phyloP scores from a whole-genome alignment of 805 yeast genomes.

The Isabelozyma pseudorhagii region DNA sequence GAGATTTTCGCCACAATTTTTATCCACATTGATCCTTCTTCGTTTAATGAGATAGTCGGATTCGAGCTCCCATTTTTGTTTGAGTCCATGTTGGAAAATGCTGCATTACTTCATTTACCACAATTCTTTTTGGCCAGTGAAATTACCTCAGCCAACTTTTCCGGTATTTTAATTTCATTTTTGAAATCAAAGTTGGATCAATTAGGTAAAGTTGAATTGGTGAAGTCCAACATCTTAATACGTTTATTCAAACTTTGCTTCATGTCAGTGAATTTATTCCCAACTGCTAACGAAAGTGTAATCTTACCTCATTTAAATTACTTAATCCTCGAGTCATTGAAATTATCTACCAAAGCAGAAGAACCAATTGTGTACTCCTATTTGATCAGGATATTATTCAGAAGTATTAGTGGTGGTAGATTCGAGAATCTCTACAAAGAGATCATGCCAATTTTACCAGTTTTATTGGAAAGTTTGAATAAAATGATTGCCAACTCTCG shows the following conservation, averaged over 20 bases:
- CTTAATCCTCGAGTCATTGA: constrained; percentile 75
- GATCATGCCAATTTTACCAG: constrained; percentile 86
- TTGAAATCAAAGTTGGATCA: constrained; percentile 69
- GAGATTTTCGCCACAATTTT: constrained; percentile 92
- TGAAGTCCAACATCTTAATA: constrained; percentile 75
- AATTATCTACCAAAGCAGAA: constrained; percentile 76
- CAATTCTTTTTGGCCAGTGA: constrained; percentile 94
- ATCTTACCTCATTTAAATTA: constrained; percentile 84
- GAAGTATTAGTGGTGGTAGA: constrained; percentile 96
- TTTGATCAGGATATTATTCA: constrained; percentile 80
- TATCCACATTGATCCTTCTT: constrained; percentile 90
- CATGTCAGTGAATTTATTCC: constrained; percentile 93
- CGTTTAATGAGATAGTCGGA: constrained; percentile 88
- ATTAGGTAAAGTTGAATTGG: constrained; percentile 75
- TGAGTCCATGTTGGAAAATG: constrained; percentile 74
- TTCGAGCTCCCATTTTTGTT: constrained; percentile 76
- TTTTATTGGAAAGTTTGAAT: constrained; percentile 79
- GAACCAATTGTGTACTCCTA: constrained; percentile 91
- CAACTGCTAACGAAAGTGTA: constrained; percentile 81
- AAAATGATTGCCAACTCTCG: constrained; percentile 79
- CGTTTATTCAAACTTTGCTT: constrained; percentile 88
- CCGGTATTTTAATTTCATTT: constrained; percentile 77
- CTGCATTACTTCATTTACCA: constrained; percentile 85
- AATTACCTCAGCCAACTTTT: constrained; percentile 88
- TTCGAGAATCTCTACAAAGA: constrained; percentile 91